Evolutionary conservation across 2,329 filamentous ascomycete species (phyloP), one percentile per base, ranked within the genome.

Genomic region (Fusarium sterilihyphosum): DNA sequence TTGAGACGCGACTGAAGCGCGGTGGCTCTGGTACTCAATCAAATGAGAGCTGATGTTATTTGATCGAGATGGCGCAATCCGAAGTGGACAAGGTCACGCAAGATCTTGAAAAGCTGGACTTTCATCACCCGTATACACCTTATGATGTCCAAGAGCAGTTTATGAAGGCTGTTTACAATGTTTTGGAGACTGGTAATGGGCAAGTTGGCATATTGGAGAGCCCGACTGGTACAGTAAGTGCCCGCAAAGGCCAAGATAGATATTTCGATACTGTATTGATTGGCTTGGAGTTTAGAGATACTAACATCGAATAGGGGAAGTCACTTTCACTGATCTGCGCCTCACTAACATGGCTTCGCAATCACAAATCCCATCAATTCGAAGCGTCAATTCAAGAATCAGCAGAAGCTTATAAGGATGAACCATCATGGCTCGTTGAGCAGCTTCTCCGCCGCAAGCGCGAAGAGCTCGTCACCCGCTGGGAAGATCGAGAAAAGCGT

Each of bases 191-290:
- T 31, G 89, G 89, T 9, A 82, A 92, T 47, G 92, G 93, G 14
- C 94, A 95, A 79, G 87, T 98, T 53, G 95, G 94, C 37, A 95
- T 98, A 49, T 92, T 98, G 52, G 95, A 98, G 80, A 97, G 94
- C 52, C 95, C 95, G n/a, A 98, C 95, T 47, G 95, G 95, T 82
- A 93, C 90, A 71, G 88, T 88, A 80, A 73, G 84, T 82, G 22
- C 8, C 8, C 6, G 43, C 18, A 13, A 22, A 18, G 4, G 17
- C 9, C 9, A 20, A n/a, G 2, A 18, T 11, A 38, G 24, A 6
- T 22, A 6, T 31, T 5, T 6, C 3, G 29, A 31, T 18, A 22
- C 22, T 37, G 10, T 24, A 9, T n/a, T 8, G 29, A 35, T 33
- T 11, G 13, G 22, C 6, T 12, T 8, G 17, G n/a, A n/a, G 33